Evolutionary conservation across 2,329 filamentous ascomycete genomes (phyloP).

Genomic region (Trichoderma sp.): DNA sequence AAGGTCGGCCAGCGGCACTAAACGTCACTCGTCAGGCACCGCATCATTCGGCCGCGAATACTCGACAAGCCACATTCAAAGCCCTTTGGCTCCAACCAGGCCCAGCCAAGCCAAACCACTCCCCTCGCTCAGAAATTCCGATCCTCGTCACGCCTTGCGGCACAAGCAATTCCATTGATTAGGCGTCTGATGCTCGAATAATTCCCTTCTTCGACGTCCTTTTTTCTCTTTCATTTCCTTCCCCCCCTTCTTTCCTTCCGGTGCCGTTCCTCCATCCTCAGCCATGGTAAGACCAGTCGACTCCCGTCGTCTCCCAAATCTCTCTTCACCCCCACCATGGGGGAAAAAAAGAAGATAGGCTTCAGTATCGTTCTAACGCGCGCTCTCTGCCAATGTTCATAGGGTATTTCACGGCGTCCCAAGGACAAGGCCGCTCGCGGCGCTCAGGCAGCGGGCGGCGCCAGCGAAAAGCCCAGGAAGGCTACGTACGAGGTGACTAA

Average conservation of each 20-base stretch:
- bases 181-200: constrained; percentile 37
- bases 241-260: constrained; percentile 23
- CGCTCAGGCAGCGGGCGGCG: constrained; percentile 47
- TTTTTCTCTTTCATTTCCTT: constrained; percentile 9
- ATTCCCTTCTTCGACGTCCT: constrained; percentile 29
- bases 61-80: constrained; percentile 37
- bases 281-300: constrained; percentile 41
- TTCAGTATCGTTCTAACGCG: constrained; percentile 19
- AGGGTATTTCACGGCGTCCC: constrained; percentile 49
- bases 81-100: constrained; percentile 30
- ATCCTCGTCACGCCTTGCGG: constrained; percentile 9
- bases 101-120: constrained; percentile 18
- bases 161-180: constrained; percentile 15
- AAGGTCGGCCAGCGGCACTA: constrained; percentile 43
- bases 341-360: neutral
- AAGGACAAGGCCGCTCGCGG: constrained; percentile 46
- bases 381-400: constrained; percentile 29
- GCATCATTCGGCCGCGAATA: constrained; percentile 36
- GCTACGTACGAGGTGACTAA: constrained; percentile 94
- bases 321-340: neutral
- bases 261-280: constrained; percentile 32
- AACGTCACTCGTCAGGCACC: constrained; percentile 43
- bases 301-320: constrained; percentile 25
- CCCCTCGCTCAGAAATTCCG: constrained; percentile 5
- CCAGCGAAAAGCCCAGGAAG: constrained; percentile 78